A percentile compares a stretch with the other conserved stretches of the same genome.
These are phyloP conservation scores for Dipodascus albidus DNA, from an alignment of 805 yeast genomes.

Conservation along the genomic window DNA sequence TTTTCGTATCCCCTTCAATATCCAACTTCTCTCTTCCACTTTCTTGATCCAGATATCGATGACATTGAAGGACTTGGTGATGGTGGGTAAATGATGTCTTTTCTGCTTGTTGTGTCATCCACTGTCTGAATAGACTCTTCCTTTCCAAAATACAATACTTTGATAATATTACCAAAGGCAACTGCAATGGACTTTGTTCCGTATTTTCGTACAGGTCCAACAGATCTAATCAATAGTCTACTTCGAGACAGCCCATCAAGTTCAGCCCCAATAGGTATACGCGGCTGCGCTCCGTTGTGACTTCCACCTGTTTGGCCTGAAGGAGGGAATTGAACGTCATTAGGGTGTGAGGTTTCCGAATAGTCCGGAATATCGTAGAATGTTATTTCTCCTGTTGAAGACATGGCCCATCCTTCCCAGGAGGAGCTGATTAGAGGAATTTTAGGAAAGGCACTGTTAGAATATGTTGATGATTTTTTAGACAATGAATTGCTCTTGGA, in stretches of 20 bases:
- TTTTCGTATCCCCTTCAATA: not conserved
- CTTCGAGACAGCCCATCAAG: not conserved
- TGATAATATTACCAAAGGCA: constrained; percentile 62
- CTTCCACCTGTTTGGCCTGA: too few relatives aligned
- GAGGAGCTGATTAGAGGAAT: constrained; percentile 29
- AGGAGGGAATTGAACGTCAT: constrained; percentile 18
- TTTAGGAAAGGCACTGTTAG: constrained; percentile 10
- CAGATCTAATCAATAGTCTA: constrained; percentile 36
- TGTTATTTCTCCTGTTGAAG: constrained; percentile 50
- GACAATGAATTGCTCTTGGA: not conserved
- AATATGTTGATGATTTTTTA: not conserved
- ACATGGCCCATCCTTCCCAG: constrained; percentile 81
- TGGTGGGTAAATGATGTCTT: not conserved
- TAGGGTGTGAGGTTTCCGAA: constrained; percentile 11
- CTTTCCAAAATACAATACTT: constrained; percentile 63
- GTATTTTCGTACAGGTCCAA: constrained; percentile 55
- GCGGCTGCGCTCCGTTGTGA: not conserved
- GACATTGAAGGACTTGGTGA: not conserved
- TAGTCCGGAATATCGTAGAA: constrained; percentile 44
- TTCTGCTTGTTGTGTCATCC: not conserved
- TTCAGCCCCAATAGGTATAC: not conserved
- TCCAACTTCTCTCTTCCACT: not conserved
- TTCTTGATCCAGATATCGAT: not conserved
- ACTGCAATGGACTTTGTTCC: constrained; percentile 72
- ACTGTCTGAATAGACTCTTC: constrained; percentile 37